Percentiles rank a stretch among this genome's conserved stretches.
Evolutionary conservation across 2,329 filamentous ascomycete genomes (phyloP).

Genomic region (Herpotrichia juniperi): DNA sequence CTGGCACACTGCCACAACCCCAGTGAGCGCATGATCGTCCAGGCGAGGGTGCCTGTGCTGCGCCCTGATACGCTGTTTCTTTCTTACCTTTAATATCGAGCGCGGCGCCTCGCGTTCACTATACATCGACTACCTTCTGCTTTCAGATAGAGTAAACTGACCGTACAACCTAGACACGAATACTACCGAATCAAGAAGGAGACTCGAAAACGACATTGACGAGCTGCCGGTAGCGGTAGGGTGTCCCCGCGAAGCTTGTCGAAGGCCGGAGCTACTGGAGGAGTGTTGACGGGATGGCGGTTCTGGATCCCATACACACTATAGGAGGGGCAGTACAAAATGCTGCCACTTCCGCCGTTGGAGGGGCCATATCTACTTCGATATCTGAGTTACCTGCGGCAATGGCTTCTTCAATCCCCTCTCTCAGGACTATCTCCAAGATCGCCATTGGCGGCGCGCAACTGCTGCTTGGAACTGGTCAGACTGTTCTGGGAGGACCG

Average conservation of each 20-base stretch:
- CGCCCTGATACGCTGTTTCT: conserved; percentile 40
- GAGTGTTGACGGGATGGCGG: conserved; percentile 14
- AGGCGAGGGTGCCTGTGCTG: conserved; percentile 30
- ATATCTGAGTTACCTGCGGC: conserved; percentile 13
- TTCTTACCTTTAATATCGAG: conserved; percentile 25
- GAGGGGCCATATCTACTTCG: conserved; percentile 3
- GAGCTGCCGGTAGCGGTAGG: conserved; percentile 29
- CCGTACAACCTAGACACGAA: neutral
- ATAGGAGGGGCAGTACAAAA: conserved; percentile 32
- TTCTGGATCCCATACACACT: conserved; percentile 27
- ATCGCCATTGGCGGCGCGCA: conserved; percentile 43
- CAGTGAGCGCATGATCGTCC: conserved; percentile 30
- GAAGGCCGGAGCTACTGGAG: conserved; percentile 8
- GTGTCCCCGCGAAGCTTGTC: conserved; percentile 38
- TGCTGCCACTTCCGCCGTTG: conserved; percentile 12
- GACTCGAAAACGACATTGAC: neutral
- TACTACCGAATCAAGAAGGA: conserved; percentile 7
- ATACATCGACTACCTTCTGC: conserved; percentile 16
- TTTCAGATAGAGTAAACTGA: conserved; percentile 11
- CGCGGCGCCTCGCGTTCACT: conserved; percentile 8
- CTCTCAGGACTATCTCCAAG: conserved; percentile 43
- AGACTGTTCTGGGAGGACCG: conserved; percentile 31
- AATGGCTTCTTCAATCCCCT: conserved; percentile 41
- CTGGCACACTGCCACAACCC: conserved; percentile 28
- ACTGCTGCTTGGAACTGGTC: conserved; percentile 31